These are phyloP conservation scores for Styphnolobium japonicum DNA, from an alignment of 306 rosid species.

Conservation along the genomic window DNA sequence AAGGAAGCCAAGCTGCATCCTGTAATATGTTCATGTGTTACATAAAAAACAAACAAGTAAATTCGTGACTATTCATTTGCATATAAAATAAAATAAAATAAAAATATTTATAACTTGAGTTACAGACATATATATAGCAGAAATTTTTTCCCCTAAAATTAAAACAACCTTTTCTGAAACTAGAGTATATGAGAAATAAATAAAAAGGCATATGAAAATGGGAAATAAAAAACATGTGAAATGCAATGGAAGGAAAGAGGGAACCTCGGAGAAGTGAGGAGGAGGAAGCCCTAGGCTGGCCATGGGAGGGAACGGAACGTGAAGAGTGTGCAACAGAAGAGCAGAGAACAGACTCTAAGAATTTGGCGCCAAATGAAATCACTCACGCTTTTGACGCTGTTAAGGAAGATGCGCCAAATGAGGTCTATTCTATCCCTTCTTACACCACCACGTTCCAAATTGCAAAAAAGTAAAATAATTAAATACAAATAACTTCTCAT, in stretches of 20 bases:
- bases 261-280: slow-evolving; percentile 69
- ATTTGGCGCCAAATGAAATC: not conserved
- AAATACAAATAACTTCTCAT: too few relatives aligned
- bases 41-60: not conserved
- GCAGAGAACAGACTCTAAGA: too few relatives aligned
- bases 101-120: not conserved
- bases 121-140: not conserved
- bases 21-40: slow-evolving; percentile 24
- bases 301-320: too few relatives aligned
- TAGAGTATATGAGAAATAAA: not conserved
- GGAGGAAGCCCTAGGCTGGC: slow-evolving; percentile 43
- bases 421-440: too few relatives aligned
- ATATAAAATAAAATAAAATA: not conserved
- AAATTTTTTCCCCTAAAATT: not conserved
- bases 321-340: too few relatives aligned
- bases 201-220: too few relatives aligned
- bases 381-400: not conserved
- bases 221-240: too few relatives aligned
- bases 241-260: too few relatives aligned
- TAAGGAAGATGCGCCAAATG: not conserved
- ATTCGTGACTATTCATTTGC: not conserved
- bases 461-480: too few relatives aligned
- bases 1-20: slow-evolving; percentile 87
- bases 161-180: not conserved
- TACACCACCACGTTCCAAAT: too few relatives aligned